Percentiles rank a stretch among this genome's conserved stretches.
These are phyloP conservation scores for Lentinula edodes DNA, from an alignment of 768 basidiomycete species.

Conservation along the genomic window DNA sequence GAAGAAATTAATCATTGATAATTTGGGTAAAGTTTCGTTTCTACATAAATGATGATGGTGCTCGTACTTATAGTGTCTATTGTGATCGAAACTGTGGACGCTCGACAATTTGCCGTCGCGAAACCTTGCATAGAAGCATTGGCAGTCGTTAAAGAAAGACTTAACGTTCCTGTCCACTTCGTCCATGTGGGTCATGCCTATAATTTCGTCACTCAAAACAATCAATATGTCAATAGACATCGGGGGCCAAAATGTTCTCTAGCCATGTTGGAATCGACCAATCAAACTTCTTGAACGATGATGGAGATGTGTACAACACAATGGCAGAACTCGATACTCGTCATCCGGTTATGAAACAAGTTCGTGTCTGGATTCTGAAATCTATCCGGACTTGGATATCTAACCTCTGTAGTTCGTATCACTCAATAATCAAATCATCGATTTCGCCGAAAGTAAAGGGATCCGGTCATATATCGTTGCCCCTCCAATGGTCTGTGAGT, in stretches of 20 bases:
- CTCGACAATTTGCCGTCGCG: conserved; percentile 6
- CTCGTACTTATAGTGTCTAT: not conserved
- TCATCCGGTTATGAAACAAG: conserved; percentile 8
- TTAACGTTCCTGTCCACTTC: conserved; percentile 8
- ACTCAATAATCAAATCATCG: conserved; percentile 5
- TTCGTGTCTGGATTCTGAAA: not conserved
- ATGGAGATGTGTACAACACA: conserved; percentile 4
- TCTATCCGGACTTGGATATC: not conserved
- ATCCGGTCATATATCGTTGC: conserved; percentile 10
- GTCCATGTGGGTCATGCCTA: conserved; percentile 4
- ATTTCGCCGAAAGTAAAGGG: conserved; percentile 6
- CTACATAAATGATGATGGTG: not conserved
- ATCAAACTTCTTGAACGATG: conserved; percentile 4
- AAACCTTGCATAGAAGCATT: conserved; percentile 8
- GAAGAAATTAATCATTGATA: not conserved
- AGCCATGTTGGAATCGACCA: conserved; percentile 8
- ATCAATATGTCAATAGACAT: not conserved
- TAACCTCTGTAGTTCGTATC: not conserved
- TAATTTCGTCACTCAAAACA: not conserved
- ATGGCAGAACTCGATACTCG: not conserved
- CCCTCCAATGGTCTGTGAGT: conserved; percentile 11
- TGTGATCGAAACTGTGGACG: conserved; percentile 8
- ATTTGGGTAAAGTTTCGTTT: not conserved
- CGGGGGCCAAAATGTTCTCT: conserved; percentile 10
- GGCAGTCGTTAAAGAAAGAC: conserved; percentile 2